Base-by-base conservation (phyloP, 1,284 basidiomycete genomes). In the Pterula multifida region DNA sequence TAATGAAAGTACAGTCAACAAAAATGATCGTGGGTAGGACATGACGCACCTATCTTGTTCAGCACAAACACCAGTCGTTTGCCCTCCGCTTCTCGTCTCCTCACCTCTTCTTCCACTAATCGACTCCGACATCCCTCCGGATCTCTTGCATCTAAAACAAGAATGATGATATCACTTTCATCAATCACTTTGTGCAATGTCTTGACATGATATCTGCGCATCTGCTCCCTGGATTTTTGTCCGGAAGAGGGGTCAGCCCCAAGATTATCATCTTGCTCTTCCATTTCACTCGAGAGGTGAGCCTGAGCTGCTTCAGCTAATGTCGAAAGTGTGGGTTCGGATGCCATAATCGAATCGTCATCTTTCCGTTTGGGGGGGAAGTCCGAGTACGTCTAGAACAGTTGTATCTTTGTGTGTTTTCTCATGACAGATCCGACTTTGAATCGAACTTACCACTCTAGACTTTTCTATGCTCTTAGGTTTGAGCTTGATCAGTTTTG, bases 121-220 rank as follows among this genome's bases (percentile, higher is more conserved):
- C 82, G 70, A 65, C 87, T 91, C 54, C 91, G 68, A 47, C 89
- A 93, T 0, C 92, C 92, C 55, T 94, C 85, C 1, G 91, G 93
- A 68, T 96, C 93, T 45, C 93, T 72, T 1, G 92, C 92, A 65
- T 97, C 93, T 3, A 96, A 71, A 0, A 92, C 87, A 35, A 87
- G 72, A 25, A 98, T 78, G 49, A 98, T 70, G 25, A 98, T 90
- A 63, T 98, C 95, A 53, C 86, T 85, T 57, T 93, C 78, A 57
- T 96, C 91, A 52, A 98, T 85, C 45, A 98, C 94, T 68, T 91
- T 94, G 65, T 92, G 81, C 28, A 98, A 70, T 13, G 76, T 76
- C 51, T 80, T 83, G 54, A 86, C 73, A 66, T 79, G 88, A 65
- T 83, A 81, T 60, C 71, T 77, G 53, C 72, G 79, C 55, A 79